Conservation (phyloP, 805 yeast genomes). For the Nakazawaea ambrosiae region DNA sequence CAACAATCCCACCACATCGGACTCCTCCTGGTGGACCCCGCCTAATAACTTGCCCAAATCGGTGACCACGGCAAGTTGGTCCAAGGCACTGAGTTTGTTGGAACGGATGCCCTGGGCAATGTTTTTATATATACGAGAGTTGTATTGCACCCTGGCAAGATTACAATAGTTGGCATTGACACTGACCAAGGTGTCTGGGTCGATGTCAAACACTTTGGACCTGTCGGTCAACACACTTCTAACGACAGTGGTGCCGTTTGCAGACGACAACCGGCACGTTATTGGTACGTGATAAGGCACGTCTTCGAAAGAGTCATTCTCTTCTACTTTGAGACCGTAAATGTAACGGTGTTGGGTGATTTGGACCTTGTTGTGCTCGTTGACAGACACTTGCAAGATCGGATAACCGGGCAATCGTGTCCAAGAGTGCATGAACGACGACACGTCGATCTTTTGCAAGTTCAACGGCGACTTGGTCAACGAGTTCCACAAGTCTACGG, state of each 20-base stretch:
- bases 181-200: constrained; percentile 26
- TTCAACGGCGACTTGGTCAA: constrained; percentile 21
- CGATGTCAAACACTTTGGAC: constrained; percentile 24
- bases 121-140: constrained; percentile 18
- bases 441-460: constrained; percentile 32
- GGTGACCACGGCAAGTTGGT: constrained; percentile 28
- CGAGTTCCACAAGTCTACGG: constrained; percentile 46
- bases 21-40: constrained; percentile 21
- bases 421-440: constrained; percentile 54
- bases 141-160: constrained; percentile 42
- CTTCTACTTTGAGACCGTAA: constrained; percentile 13
- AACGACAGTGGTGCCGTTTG: constrained; percentile 17
- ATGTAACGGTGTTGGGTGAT: constrained; percentile 33
- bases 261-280: constrained; percentile 30
- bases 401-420: constrained; percentile 55
- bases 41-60: constrained; percentile 35
- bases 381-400: constrained; percentile 29
- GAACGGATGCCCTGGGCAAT: constrained; percentile 18
- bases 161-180: constrained; percentile 40
- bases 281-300: constrained; percentile 60
- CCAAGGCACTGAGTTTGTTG: constrained; percentile 21
- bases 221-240: constrained; percentile 40
- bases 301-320: constrained; percentile 35
- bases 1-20: constrained; percentile 27
- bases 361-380: constrained; percentile 21